These are phyloP conservation scores for Colletotrichum tofieldiae DNA, from an alignment of 2,329 filamentous ascomycete genomes.

Conservation along the genomic window DNA sequence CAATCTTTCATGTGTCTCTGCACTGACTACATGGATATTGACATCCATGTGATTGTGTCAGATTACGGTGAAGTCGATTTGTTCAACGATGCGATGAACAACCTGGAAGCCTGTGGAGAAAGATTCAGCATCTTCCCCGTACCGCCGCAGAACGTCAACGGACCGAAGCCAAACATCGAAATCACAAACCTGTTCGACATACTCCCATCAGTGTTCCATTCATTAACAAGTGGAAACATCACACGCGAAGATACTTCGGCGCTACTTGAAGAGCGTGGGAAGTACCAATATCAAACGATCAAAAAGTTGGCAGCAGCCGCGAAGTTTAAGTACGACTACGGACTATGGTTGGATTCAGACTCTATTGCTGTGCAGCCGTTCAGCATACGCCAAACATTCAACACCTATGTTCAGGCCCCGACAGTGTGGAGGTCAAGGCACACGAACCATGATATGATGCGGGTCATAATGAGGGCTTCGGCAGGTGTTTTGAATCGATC, in stretches of 20 bases:
- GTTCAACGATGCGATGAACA: constrained; percentile 12
- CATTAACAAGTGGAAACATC: background rate
- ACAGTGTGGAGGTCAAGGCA: constrained; percentile 28
- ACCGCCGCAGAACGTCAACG: constrained; percentile 17
- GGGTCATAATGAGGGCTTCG: background rate
- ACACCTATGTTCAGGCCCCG: constrained; percentile 13
- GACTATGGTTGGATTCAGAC: constrained; percentile 35
- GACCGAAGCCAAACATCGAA: constrained; percentile 14
- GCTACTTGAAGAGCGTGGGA: constrained; percentile 15
- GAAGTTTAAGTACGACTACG: constrained; percentile 27
- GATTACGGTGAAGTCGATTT: constrained; percentile 9
- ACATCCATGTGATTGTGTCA: constrained; percentile 21
- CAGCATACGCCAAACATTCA: constrained; percentile 20
- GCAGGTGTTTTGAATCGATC: constrained; percentile 10
- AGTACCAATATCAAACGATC: constrained; percentile 31
- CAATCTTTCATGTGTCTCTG: constrained; percentile 36
- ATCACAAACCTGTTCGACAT: constrained; percentile 34
- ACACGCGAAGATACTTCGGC: constrained; percentile 23
- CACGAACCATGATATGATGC: constrained; percentile 21
- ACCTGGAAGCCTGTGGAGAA: constrained; percentile 15
- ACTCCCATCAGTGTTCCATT: constrained; percentile 6
- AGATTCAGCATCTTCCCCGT: constrained; percentile 25
- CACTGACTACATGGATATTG: constrained; percentile 29
- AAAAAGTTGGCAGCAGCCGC: constrained; percentile 34
- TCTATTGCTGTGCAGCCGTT: constrained; percentile 33